Evolutionary conservation across 2,329 filamentous ascomycete genomes (phyloP).

Genomic region (Colletotrichum karsti): DNA sequence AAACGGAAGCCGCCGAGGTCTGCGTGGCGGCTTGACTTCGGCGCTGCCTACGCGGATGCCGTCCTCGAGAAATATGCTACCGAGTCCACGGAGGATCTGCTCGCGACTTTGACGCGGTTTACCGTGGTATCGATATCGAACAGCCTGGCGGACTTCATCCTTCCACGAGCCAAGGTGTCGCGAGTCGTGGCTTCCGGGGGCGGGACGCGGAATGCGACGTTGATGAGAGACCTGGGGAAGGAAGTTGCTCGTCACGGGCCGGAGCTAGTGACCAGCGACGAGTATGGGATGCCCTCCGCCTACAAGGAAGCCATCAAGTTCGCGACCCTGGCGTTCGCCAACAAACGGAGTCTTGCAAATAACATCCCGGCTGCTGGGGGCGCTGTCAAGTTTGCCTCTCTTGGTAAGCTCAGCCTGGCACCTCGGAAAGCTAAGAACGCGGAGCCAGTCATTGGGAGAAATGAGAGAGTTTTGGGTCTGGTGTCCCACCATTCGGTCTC

Average conservation of each 20-base stretch:
- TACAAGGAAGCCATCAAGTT: constrained; percentile 43
- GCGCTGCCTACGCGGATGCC: constrained; percentile 34
- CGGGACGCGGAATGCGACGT: constrained; percentile 34
- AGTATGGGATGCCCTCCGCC: constrained; percentile 37
- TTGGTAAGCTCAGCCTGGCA: constrained; percentile 38
- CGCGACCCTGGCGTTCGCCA: constrained; percentile 38
- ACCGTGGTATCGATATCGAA: constrained; percentile 29
- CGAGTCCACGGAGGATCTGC: constrained; percentile 33
- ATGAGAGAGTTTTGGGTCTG: neutral
- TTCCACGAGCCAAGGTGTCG: constrained; percentile 31
- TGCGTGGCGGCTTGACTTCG: constrained; percentile 39
- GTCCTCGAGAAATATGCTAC: constrained; percentile 28
- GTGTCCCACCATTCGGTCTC: too few relatives aligned
- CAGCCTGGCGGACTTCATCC: constrained; percentile 35
- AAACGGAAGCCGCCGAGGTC: constrained; percentile 36
- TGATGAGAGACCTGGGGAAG: constrained; percentile 33
- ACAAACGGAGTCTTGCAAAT: constrained; percentile 36
- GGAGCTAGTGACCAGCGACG: constrained; percentile 34
- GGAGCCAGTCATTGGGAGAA: constrained; percentile 12
- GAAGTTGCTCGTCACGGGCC: constrained; percentile 29
- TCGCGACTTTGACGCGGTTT: constrained; percentile 33
- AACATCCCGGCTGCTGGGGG: constrained; percentile 39
- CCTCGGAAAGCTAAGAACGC: constrained; percentile 18
- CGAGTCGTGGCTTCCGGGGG: constrained; percentile 37
- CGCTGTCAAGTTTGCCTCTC: constrained; percentile 35